A percentile compares a stretch with the other conserved stretches of the same genome.
Evolutionary conservation across 2,329 filamentous ascomycete genomes (phyloP).

Genomic region (Trichoderma simmonsii): DNA sequence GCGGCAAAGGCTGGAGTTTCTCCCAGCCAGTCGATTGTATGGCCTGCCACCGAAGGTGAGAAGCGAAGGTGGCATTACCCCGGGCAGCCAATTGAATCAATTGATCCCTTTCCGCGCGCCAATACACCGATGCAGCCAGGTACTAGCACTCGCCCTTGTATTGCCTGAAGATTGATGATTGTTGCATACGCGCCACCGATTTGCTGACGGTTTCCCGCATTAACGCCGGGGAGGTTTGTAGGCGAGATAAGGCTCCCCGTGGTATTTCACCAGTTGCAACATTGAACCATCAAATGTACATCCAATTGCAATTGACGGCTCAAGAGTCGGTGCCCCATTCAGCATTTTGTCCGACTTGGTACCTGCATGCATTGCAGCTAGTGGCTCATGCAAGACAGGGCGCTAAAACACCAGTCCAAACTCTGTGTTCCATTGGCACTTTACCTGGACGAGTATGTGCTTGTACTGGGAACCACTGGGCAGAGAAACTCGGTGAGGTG

Average conservation of each 20-base stretch:
- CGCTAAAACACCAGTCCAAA: conserved; percentile 3
- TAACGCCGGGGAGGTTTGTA: not conserved
- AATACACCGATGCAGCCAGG: not conserved
- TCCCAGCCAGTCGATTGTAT: conserved; percentile 4
- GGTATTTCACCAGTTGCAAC: not conserved
- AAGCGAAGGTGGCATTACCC: not conserved
- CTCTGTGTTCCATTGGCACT: not conserved
- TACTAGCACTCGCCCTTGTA: not conserved
- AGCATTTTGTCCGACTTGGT: not conserved
- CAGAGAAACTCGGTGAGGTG: not conserved
- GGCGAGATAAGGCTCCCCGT: conserved; percentile 3
- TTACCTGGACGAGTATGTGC: not conserved
- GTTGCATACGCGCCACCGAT: not conserved
- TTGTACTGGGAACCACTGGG: not conserved
- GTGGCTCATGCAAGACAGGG: conserved; percentile 1
- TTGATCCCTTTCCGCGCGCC: not conserved
- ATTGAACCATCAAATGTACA: not conserved
- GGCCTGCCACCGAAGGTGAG: not conserved
- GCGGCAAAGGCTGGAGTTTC: not conserved
- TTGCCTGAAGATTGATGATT: not conserved
- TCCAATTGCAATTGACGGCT: not conserved
- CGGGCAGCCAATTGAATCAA: not conserved
- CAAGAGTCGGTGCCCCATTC: not conserved
- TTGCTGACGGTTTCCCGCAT: not conserved
- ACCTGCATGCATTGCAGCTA: not conserved